Base-by-base conservation (phyloP, 2,329 filamentous ascomycete species). In the Microsporum canis region DNA sequence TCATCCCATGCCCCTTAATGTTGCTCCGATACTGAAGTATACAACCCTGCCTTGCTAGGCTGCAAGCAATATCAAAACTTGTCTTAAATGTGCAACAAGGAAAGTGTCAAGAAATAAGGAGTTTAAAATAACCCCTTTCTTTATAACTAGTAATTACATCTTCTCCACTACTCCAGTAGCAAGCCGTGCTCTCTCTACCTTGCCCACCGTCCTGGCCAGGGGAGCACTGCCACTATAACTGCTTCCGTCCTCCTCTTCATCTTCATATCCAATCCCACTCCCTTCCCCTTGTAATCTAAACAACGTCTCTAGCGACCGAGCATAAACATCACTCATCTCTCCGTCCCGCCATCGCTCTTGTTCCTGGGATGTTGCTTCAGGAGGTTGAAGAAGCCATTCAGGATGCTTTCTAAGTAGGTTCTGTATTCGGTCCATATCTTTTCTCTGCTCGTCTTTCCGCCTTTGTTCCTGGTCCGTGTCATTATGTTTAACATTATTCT, bases 141-240 rank as follows among this genome's bases (percentile, higher is more conserved):
- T 55, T n/a, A 5, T 23, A 47, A 47, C 8, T 5, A 12, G 3
- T 34, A 55, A 60, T 75, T 66, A 78, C 66, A 76, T 74, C 63
- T 71, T 72, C 66, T 79, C 76, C 61, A 78, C 74, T n/a, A 78
- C 76, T 58, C 79, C 77, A 29, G 71, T 76, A 41, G 75, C 76
- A 57, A 70, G 71, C 27, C 69, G 71, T 38, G 77, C 77, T 60
- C 77, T 70, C 65, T 79, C 77, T 17, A 75, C 73, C 65, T 75
- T 78, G 23, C 76, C 77, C 31, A 79, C 70, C 6, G 77, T 77
- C 60, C 74, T 75, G 12, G 77, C 76, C 60, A 79, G 65, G 6
- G 72, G 73, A 63, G 71, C 71, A 29, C 70, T 67, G 3, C 63
- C 53, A 17, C 61, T 64, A 43, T 70, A 69, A 3, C 61, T 62